Conservation (phyloP, 139 green algal species). For the Chlorella sp. region DNA sequence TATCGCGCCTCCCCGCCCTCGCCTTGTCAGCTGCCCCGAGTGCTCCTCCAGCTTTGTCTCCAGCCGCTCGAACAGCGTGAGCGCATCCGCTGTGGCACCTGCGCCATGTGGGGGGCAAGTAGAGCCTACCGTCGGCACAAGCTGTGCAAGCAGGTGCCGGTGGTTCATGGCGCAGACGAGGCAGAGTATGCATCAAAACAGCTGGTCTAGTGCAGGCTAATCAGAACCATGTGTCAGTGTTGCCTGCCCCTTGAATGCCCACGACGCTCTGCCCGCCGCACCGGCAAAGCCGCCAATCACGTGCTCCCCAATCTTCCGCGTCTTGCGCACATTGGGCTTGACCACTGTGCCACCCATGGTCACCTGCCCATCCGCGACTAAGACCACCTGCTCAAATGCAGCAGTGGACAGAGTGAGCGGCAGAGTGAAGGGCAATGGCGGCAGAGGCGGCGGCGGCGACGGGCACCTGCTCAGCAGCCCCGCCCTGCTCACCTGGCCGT, state of each 20-base stretch:
- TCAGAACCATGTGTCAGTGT: too few species aligned
- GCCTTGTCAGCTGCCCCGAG: constrained; percentile 80
- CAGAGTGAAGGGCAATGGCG: not conserved
- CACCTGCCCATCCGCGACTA: constrained; percentile 91
- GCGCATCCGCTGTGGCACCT: constrained; percentile 89
- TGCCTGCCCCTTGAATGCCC: too few species aligned
- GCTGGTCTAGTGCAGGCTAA: too few species aligned
- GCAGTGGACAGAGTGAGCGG: not conserved
- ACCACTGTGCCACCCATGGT: constrained; percentile 78
- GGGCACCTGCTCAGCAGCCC: not conserved
- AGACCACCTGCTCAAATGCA: constrained; percentile 64
- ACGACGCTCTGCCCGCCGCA: not conserved
- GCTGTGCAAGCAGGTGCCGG: too few species aligned
- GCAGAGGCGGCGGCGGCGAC: not conserved
- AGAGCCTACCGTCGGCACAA: too few species aligned
- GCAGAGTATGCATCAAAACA: too few species aligned
- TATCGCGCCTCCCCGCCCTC: constrained; percentile 42
- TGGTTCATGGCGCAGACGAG: too few species aligned
- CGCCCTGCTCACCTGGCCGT: constrained; percentile 49
- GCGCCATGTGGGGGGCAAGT: not conserved
- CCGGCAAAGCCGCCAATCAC: constrained; percentile 85
- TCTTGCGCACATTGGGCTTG: constrained; percentile 92
- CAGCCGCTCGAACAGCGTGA: constrained; percentile 91
- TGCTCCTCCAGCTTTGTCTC: constrained; percentile 90
- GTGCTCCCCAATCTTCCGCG: constrained; percentile 66